Evolutionary conservation across 179 eudicot species (phyloP), one percentile per base, ranked within the genome.

Genomic region (Drosera spatulata): DNA sequence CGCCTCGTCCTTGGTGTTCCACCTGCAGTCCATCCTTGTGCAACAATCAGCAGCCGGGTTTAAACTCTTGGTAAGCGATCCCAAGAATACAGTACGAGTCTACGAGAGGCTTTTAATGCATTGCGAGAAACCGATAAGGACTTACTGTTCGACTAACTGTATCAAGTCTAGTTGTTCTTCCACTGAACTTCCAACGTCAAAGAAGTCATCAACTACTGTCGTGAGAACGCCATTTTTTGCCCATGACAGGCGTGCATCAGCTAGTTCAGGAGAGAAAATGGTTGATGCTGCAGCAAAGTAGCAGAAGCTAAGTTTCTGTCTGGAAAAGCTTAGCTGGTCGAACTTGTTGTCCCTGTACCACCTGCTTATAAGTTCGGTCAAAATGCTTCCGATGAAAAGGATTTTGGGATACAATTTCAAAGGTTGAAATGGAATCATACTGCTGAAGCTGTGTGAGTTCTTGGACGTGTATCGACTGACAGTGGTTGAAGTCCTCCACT

Each of bases 201-300:
- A 93, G 79, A 93, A 93, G 69, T 93, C 99, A 69, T 93, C 99
- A 61, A 89, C 80, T 60, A 89, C 94, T 7, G 97, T 86, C 1
- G 99, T 82, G 43, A 93, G 86, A 40, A 86, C 77, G 12, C 80
- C 85, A 61, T 82, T 93, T 73, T 93, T 89, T 42, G 99, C 95
- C 99, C 97, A 93, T 56, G 97, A 78, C 39, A 80, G 67, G 14
- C 99, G 99, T 8, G 97, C 95, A 71, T 82, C 97, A 59, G 84
- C 72, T 64, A 79, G 76, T 65, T 83, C 91, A 60, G 95, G 91
- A 66, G 85, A 50, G 58, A 72, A 80, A 59, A 83, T 39, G 41
- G 94, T 80, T 50, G 95, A 83, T 12, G 91, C 95, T 45, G 84
- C 99, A 57, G 99, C 82, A 70, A 86, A 93, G 84, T 89, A 93